A percentile compares a stretch with the other conserved stretches of the same genome.
phyloP scores from a whole-genome alignment of 495 filamentous ascomycete species.

The Parachaetomium inaequale region DNA sequence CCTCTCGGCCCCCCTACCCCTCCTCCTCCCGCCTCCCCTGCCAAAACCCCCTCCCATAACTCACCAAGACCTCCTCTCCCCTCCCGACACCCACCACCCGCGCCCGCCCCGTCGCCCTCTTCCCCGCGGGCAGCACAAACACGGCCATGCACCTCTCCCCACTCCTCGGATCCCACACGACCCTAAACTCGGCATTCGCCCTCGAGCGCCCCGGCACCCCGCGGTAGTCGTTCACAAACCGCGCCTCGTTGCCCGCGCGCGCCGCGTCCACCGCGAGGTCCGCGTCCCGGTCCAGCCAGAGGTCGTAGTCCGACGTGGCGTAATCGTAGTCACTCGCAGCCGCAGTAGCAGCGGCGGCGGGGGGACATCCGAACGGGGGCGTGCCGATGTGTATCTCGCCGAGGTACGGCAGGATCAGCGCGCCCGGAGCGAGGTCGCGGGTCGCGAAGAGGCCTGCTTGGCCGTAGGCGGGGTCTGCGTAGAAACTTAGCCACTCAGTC shows the following conservation, averaged over 20 bases:
- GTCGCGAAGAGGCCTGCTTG: slow-evolving; percentile 66
- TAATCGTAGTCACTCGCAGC: slow-evolving; percentile 34
- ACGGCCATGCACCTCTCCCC: slow-evolving; percentile 56
- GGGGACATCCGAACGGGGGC: background rate
- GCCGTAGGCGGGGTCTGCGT: slow-evolving; percentile 56
- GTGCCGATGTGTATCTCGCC: slow-evolving; percentile 54
- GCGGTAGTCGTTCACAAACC: slow-evolving; percentile 73
- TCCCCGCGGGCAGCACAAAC: slow-evolving; percentile 56
- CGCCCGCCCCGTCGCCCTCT: slow-evolving; percentile 45
- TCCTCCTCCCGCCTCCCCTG: slow-evolving; percentile 32
- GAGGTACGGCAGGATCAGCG: slow-evolving; percentile 62
- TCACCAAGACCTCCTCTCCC: slow-evolving; percentile 51
- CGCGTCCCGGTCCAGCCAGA: slow-evolving; percentile 56
- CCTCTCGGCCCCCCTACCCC: background rate
- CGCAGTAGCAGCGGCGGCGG: slow-evolving; percentile 8
- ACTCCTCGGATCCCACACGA: slow-evolving; percentile 46
- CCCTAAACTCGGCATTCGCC: slow-evolving; percentile 61
- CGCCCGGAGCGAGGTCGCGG: slow-evolving; percentile 51
- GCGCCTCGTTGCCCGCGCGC: slow-evolving; percentile 60
- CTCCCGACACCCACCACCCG: slow-evolving; percentile 31
- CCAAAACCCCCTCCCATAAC: slow-evolving; percentile 70
- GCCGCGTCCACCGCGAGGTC: slow-evolving; percentile 63
- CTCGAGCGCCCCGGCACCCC: slow-evolving; percentile 46
- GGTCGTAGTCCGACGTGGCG: slow-evolving; percentile 60
- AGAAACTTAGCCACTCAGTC: background rate